Evolutionary conservation across 441 rosid genomes (phyloP), one percentile per base, ranked within the genome.

Genomic region (Adansonia gregorii): DNA sequence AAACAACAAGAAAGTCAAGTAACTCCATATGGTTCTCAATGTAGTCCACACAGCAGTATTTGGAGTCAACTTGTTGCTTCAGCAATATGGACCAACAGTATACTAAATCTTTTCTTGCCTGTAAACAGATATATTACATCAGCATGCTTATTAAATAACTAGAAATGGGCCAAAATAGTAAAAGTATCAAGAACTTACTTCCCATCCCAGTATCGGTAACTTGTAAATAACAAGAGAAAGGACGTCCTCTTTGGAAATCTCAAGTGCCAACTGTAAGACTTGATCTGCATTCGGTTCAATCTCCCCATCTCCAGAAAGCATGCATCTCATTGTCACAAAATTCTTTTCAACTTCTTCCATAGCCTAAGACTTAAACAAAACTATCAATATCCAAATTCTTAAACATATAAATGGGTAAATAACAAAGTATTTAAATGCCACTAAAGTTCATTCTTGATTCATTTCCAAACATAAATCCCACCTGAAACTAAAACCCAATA

Each of bases 261-360:
- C 99, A 84, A 84, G 65, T 31, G 89, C 93, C 69, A 94, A 77
- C 83, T 89, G 95, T 19, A 86, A 86, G 80, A 89, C 93, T 68
- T 94, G 98, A 61, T 94, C 97, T 22, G 77, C 81, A 76, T 90
- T 91, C 73, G 97, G 94, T 72, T 95, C 99, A 81, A 78, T 87
- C 85, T 94, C 99, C 39, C 88, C 92, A 82, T 95, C 99, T 73
- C 99, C 99, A 56, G 91, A 82, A 48, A 95, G 88, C 93, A 95
- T 89, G 80, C 87, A 86, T 82, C 91, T 90, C 86, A 91, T 77
- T 65, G 87, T 85, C 59, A 82, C 85, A 76, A 92, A 86, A 82
- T 94, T 94, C 93, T 94, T 95, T 84, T 94, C 97, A 78, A 94
- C 90, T 87, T 94, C 99, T 82, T 95, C 99, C 83, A 88, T 64